phyloP scores from a whole-genome alignment of 1,284 basidiomycete species.

The Ceratobasidium sp. region DNA sequence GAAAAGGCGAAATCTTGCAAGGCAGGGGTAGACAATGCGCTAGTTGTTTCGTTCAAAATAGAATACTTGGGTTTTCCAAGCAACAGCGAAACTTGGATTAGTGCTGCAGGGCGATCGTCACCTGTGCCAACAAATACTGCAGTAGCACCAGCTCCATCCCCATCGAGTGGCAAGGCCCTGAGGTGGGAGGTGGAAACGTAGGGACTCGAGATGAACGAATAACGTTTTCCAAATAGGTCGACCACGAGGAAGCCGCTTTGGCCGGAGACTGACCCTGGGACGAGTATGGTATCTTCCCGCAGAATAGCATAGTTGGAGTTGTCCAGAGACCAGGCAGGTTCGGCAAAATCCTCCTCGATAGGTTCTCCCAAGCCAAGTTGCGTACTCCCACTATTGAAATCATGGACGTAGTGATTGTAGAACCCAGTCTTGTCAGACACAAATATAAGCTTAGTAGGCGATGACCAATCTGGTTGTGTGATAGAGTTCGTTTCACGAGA shows the following conservation, averaged over 20 bases:
- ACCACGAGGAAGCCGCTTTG: slow-evolving; percentile 45
- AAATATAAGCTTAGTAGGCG: slow-evolving; percentile 66
- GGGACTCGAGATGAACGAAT: slow-evolving; percentile 53
- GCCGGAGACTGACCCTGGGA: slow-evolving; percentile 59
- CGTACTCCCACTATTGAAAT: slow-evolving; percentile 47
- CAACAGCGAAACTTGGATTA: slow-evolving; percentile 52
- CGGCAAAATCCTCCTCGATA: slow-evolving; percentile 64
- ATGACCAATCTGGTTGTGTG: slow-evolving; percentile 61
- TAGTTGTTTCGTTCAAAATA: neutral
- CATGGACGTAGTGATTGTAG: slow-evolving; percentile 71
- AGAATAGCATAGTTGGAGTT: slow-evolving; percentile 61
- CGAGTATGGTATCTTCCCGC: slow-evolving; percentile 56
- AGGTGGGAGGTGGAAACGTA: slow-evolving; percentile 59
- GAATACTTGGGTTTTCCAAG: slow-evolving; percentile 39
- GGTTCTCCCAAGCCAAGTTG: slow-evolving; percentile 57
- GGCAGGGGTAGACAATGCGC: slow-evolving; percentile 5
- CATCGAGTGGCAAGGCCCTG: slow-evolving; percentile 47
- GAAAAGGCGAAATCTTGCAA: slow-evolving; percentile 33
- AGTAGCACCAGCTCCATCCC: slow-evolving; percentile 35
- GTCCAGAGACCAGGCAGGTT: slow-evolving; percentile 65
- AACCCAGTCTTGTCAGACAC: slow-evolving; percentile 73
- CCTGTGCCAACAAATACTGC: slow-evolving; percentile 51
- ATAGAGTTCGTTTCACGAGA: slow-evolving; percentile 44
- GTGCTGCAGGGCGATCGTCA: slow-evolving; percentile 52
- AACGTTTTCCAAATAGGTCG: slow-evolving; percentile 39